These are phyloP conservation scores for Neoconidiobolus thromboides DNA, from an alignment of 371 early-diverging fungal genomes.

Conservation along the genomic window DNA sequence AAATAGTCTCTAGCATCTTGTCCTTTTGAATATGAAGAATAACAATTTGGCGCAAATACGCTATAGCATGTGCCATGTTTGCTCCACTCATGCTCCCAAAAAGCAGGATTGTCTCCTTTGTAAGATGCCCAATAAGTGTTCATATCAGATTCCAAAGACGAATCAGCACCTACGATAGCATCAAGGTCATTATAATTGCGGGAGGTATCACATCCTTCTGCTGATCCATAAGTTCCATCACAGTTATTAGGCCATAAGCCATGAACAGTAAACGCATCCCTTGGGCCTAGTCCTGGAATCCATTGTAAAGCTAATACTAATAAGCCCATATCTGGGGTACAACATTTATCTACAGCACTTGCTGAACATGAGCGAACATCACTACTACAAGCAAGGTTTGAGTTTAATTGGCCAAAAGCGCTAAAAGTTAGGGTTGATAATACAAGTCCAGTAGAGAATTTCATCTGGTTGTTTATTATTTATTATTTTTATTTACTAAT, in stretches of 20 bases:
- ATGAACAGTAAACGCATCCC: constrained; percentile 26
- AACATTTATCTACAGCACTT: constrained; percentile 24
- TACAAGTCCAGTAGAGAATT: too few species aligned
- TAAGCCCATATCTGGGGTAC: constrained; percentile 37
- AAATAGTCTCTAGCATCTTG: constrained; percentile 40
- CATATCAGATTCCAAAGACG: constrained; percentile 11
- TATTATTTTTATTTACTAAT: too few species aligned
- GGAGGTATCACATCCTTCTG: constrained; percentile 14
- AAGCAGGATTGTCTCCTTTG: not conserved
- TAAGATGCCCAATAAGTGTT: constrained; percentile 3
- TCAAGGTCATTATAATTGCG: constrained; percentile 8
- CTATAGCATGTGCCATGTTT: constrained; percentile 67
- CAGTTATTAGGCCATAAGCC: constrained; percentile 24
- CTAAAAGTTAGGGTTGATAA: too few species aligned
- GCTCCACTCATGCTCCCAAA: constrained; percentile 45
- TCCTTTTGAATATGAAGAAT: constrained; percentile 11
- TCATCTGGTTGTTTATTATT: too few species aligned
- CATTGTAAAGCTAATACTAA: constrained; percentile 31
- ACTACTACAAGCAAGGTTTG: not conserved
- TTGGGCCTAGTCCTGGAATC: constrained; percentile 23
- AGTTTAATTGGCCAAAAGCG: too few species aligned
- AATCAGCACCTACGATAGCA: not conserved
- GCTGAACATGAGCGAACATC: constrained; percentile 8
- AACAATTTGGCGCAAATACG: constrained; percentile 38
- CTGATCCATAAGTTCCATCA: constrained; percentile 16